Evolutionary conservation across 192 early-diverging fungal species (phyloP), one percentile per base, ranked within the genome.

Genomic region (Mortierella alpina): DNA sequence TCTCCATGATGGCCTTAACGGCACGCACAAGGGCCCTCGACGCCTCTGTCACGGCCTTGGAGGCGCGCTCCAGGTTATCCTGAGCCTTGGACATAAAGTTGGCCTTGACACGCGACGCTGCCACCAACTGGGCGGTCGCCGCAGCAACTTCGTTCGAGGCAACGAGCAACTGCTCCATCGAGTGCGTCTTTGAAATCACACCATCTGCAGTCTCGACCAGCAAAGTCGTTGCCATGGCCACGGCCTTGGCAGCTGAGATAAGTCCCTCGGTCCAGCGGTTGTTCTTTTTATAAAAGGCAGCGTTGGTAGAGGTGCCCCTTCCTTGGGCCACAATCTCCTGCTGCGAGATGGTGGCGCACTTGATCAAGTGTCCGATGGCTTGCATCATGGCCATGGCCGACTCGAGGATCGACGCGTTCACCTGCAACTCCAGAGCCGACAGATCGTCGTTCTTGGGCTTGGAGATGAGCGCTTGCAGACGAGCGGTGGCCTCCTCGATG

Each of bases 231-330:
- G 96, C 96, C n/a, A 93, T 57, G 1, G 98, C 96, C 14, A 99
- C 96, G 0, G 96, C 89, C 82, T 98, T 95, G 15, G 98, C 98
- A 0, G 98, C 98, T 7, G 95, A 95, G 66, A 99, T 97, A 17
- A 99, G 88, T 23, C 98, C 98, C 80, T 99, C 98, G 6, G 97
- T 99, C 98, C 98, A 99, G 67, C 96, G 94, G 89, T 99, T 98
- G 88, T 99, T 95, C 88, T 99, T 99, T 84, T 98, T 98, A 89
- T 99, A 99, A 83, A 98, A 98, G 2, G 94, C 95, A 2, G 91
- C 91, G 62, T 90, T 92, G 13, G 94, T 90, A 51, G 90, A 91
- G 0, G 89, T 79, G 6, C 95, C 96, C 51, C 93, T 88, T 20
- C 96, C 96, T 80, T 98, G 94, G 0, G 94, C 91, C 7, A 98